Evolutionary conservation across 352 stramenopile species (phyloP).

Genomic region (Phytophthora cryptogea): DNA sequence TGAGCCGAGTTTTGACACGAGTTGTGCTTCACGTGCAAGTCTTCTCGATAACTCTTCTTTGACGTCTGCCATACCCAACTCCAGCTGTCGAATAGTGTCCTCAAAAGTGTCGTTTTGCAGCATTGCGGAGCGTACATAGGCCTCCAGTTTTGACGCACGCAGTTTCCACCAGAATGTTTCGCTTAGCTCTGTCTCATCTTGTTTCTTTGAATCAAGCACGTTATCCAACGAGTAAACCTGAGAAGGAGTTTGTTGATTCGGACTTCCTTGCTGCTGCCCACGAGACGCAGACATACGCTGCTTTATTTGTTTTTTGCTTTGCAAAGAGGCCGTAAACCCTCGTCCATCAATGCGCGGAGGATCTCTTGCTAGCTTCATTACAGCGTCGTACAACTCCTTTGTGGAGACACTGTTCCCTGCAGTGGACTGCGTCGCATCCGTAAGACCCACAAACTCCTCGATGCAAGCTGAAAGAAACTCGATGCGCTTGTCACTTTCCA

Average conservation of each 20-base stretch:
- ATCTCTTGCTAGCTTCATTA: constrained; percentile 40
- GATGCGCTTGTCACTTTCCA: constrained; percentile 48
- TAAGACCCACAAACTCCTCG: constrained; percentile 40
- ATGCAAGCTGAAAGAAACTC: constrained; percentile 51
- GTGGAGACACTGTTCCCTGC: constrained; percentile 25
- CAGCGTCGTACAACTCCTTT: constrained; percentile 43
- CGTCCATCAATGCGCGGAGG: not conserved
- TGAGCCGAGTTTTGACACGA: constrained; percentile 28
- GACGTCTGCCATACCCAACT: constrained; percentile 43
- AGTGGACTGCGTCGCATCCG: constrained; percentile 16
- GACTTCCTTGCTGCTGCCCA: not conserved
- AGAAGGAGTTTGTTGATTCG: constrained; percentile 1
- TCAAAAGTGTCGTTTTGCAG: constrained; percentile 57
- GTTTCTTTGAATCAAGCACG: not conserved
- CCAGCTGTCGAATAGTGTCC: constrained; percentile 43
- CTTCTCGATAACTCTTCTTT: constrained; percentile 42
- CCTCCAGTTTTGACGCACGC: constrained; percentile 40
- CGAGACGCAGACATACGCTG: not conserved
- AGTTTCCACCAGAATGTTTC: constrained; percentile 35
- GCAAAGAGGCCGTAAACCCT: not conserved
- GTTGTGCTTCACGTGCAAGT: constrained; percentile 30
- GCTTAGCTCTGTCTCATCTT: constrained; percentile 4
- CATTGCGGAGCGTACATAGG: constrained; percentile 36
- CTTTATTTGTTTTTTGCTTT: constrained; percentile 6
- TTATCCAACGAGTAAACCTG: constrained; percentile 4